Evolutionary conservation across 495 filamentous ascomycete species (phyloP), one percentile per base, ranked within the genome.

Genomic region (Penicillium angulare): DNA sequence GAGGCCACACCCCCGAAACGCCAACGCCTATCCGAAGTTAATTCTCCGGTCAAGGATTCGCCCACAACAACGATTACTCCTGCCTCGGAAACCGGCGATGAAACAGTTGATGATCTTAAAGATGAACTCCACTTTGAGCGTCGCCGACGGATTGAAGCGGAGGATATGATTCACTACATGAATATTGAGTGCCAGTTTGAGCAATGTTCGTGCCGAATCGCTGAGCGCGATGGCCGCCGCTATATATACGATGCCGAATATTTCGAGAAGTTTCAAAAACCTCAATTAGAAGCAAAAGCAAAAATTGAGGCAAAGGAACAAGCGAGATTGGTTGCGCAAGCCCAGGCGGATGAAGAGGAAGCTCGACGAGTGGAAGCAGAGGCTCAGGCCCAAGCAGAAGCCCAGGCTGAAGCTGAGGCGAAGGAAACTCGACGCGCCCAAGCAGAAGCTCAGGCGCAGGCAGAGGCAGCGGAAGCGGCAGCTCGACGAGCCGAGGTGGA

Each of bases 81-180:
- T 45, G 49, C 72, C 44, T 8, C 65, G 47, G 35, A 65, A 22
- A 69, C 78, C n/a, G n/a, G n/a, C n/a, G n/a, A n/a, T 15, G 73
- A 79, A 20, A 68, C 80, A 43, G 65, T 87, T 29, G 81, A 84
- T 6, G 74, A 82, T 17, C 57, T 92, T 10, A 75, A 74, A 22
- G 76, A 80, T n/a, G 76, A 84, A 10, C 79, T 90, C 35, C 65
- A 80, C 33, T 77, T 72, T 61, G 88, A 93, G 71, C 82, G 76
- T 60, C 80, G 79, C 45, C 72, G 82, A 35, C 80, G 88, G 38
- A 70, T 79, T 26, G 76, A 85, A 13, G 86, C 88, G 0, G 78
- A 90, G 49, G 86, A 88, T 12, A 81, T 85, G 56, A 71, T 92
- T 21, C 79, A 91, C n/a, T 95, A 90, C 63, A 71, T 96, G 74